phyloP scores from a whole-genome alignment of 1,284 basidiomycete species.

The Ganoderma leucocontextum region DNA sequence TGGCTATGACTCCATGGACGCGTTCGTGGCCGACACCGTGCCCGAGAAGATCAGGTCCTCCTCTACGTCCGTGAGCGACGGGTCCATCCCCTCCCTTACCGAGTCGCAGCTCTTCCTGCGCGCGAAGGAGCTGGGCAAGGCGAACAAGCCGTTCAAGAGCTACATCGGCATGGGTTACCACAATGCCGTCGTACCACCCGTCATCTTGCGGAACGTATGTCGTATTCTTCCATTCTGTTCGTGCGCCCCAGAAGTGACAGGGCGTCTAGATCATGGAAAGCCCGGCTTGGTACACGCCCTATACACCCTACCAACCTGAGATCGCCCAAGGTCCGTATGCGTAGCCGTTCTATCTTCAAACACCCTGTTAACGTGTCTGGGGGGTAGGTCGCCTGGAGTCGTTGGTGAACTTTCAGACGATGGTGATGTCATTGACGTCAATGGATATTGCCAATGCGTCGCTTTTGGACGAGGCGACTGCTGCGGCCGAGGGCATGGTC shows the following conservation, averaged over 20 bases:
- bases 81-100: conserved; percentile 78
- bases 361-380: conserved; percentile 8
- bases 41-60: conserved; percentile 83
- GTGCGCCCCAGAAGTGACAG: neutral
- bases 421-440: conserved; percentile 93
- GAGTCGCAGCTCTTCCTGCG: conserved; percentile 87
- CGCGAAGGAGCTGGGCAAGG: conserved; percentile 78
- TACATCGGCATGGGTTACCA: conserved; percentile 99
- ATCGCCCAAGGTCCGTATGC: conserved; percentile 81
- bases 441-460: conserved; percentile 97
- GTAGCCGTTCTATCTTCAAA: neutral
- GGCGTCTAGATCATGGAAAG: conserved; percentile 88
- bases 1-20: conserved; percentile 88
- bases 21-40: conserved; percentile 84
- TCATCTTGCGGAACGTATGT: conserved; percentile 90
- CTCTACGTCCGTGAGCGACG: conserved; percentile 66
- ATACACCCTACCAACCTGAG: conserved; percentile 95
- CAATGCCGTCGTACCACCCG: conserved; percentile 91
- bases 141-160: conserved; percentile 88
- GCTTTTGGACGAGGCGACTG: conserved; percentile 91
- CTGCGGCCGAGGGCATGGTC: conserved; percentile 93
- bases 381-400: conserved; percentile 91
- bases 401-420: conserved; percentile 96
- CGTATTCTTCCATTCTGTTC: neutral
- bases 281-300: conserved; percentile 98